A percentile compares a stretch with the other conserved stretches of the same genome.
Evolutionary conservation across 805 yeast genomes (phyloP).

Genomic region (Myxozyma neglecta): DNA sequence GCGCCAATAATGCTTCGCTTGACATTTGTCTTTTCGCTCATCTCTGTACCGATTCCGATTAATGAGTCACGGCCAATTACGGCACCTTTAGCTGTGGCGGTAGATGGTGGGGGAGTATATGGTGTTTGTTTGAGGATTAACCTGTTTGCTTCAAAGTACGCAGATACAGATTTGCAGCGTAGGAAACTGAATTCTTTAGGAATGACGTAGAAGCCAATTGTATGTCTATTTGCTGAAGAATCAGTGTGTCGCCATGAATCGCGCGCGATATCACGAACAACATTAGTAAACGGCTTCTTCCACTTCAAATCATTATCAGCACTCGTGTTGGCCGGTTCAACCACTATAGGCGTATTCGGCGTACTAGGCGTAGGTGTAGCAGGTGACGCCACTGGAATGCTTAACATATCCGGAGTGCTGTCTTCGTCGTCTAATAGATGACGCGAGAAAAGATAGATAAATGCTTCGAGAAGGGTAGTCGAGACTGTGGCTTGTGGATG

Average conservation of each 20-base stretch:
- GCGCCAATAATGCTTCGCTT: conserved; percentile 81
- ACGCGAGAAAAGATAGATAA: conserved; percentile 63
- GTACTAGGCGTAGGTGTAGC: not conserved
- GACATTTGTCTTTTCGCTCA: conserved; percentile 83
- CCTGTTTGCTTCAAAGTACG: conserved; percentile 88
- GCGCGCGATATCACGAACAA: conserved; percentile 84
- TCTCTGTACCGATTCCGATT: conserved; percentile 63
- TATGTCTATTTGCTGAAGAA: conserved; percentile 36
- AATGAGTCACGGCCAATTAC: conserved; percentile 84
- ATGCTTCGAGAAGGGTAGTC: conserved; percentile 69
- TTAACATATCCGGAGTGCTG: not conserved
- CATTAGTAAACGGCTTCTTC: conserved; percentile 31
- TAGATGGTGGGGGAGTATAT: conserved; percentile 34
- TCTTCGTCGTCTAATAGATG: conserved; percentile 47
- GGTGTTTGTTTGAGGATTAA: conserved; percentile 23
- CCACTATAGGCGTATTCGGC: not conserved
- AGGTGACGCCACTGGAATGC: not conserved
- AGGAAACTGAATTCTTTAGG: conserved; percentile 66
- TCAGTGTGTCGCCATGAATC: conserved; percentile 78
- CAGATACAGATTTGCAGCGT: conserved; percentile 73
- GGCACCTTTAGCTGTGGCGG: conserved; percentile 45
- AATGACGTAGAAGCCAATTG: conserved; percentile 64
- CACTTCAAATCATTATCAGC: conserved; percentile 6
- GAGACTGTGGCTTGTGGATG: conserved; percentile 78
- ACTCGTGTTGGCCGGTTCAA: not conserved